Conservation (phyloP, 352 stramenopile species). For the Lagenidium sp. region DNA sequence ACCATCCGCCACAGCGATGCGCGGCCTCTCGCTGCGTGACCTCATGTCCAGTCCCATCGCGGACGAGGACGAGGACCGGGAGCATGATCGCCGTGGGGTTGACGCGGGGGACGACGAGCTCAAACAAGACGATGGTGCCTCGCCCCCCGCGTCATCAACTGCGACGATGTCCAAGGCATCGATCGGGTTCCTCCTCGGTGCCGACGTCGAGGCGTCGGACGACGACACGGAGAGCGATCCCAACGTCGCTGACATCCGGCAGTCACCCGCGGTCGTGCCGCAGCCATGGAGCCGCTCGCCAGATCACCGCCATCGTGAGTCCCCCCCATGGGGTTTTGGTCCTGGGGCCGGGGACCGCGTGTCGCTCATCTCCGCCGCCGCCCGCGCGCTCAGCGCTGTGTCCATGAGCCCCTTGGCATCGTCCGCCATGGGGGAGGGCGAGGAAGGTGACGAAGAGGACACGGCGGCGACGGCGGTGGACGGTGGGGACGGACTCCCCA, state of each 20-base stretch:
- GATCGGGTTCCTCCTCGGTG: slow-evolving; percentile 15
- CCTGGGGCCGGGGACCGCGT: no score
- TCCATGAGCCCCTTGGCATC: neutral
- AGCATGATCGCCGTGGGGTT: neutral
- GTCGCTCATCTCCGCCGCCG: no score
- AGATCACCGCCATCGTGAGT: no score
- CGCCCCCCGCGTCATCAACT: neutral
- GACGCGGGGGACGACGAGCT: slow-evolving; percentile 10
- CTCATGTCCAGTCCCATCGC: slow-evolving; percentile 2
- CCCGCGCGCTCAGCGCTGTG: neutral
- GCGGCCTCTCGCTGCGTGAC: slow-evolving; percentile 14
- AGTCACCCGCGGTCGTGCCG: no score
- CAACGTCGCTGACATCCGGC: neutral
- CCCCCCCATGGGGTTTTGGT: no score
- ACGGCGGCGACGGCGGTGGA: no score
- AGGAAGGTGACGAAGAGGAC: slow-evolving; percentile 4
- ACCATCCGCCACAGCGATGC: no score
- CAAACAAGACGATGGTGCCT: neutral
- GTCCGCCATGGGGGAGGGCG: neutral
- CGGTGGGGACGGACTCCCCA: slow-evolving; percentile 2
- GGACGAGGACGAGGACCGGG: neutral
- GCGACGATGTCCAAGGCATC: slow-evolving; percentile 7
- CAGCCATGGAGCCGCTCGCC: slow-evolving; percentile 7
- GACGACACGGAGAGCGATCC: slow-evolving; percentile 4
- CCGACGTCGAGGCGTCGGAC: no score